These are phyloP conservation scores for Ogataea parapolymorpha DNA, from an alignment of 805 yeast genomes.

Conservation along the genomic window DNA sequence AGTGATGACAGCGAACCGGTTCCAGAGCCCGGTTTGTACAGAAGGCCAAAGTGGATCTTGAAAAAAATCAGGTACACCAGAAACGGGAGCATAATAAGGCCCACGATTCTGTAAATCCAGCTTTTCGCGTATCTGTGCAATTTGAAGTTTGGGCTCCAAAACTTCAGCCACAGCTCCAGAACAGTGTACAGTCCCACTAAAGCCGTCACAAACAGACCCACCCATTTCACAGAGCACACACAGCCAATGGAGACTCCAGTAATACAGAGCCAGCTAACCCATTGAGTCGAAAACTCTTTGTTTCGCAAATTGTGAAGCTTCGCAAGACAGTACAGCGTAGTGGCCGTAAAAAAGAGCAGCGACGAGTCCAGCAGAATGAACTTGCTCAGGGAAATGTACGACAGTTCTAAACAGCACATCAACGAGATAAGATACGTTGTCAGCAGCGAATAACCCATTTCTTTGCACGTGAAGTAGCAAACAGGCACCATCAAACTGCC, in stretches of 20 bases:
- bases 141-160: conserved; percentile 62
- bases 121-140: conserved; percentile 50
- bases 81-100: conserved; percentile 71
- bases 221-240: conserved; percentile 85
- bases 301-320: conserved; percentile 48
- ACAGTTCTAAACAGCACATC: conserved; percentile 63
- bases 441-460: conserved; percentile 47
- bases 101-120: conserved; percentile 66
- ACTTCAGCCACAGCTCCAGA: conserved; percentile 85
- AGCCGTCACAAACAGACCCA: conserved; percentile 81
- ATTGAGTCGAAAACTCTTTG: conserved; percentile 37
- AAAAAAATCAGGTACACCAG: conserved; percentile 68
- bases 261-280: conserved; percentile 53
- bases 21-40: conserved; percentile 85
- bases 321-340: conserved; percentile 60
- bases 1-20: conserved; percentile 61
- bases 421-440: conserved; percentile 60
- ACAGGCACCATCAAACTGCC: conserved; percentile 66
- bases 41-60: conserved; percentile 73
- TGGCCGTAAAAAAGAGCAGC: conserved; percentile 70
- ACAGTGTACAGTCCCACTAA: conserved; percentile 87
- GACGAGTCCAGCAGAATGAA: conserved; percentile 76
- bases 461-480: conserved; percentile 66
- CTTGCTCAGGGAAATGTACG: conserved; percentile 67
- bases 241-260: conserved; percentile 75